These are phyloP conservation scores for Diplodia mutila DNA, from an alignment of 2,329 filamentous ascomycete species.

Conservation along the genomic window DNA sequence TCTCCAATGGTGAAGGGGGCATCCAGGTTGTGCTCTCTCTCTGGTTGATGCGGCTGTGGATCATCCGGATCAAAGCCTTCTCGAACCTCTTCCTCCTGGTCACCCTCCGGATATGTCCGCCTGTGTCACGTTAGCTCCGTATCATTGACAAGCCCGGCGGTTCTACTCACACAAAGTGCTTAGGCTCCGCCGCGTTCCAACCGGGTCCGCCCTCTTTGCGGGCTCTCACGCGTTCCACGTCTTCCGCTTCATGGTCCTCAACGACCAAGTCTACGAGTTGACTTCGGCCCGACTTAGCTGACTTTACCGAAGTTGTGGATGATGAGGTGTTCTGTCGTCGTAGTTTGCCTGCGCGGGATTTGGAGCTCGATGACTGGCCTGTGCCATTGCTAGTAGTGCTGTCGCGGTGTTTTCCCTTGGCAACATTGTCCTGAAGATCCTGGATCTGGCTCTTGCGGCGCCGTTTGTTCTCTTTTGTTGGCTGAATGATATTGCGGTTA, in stretches of 20 bases:
- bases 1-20: constrained; percentile 50
- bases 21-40: constrained; percentile 49
- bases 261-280: constrained; percentile 70
- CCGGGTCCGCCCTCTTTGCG: constrained; percentile 65
- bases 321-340: constrained; percentile 54
- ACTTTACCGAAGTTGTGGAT: constrained; percentile 37
- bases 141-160: neutral
- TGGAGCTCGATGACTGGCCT: constrained; percentile 38
- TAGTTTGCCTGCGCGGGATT: constrained; percentile 42
- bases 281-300: constrained; percentile 59
- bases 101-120: constrained; percentile 51
- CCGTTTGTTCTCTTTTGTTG: constrained; percentile 53
- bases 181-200: constrained; percentile 61
- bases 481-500: constrained; percentile 59
- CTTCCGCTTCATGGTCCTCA: constrained; percentile 65
- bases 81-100: constrained; percentile 55
- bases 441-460: constrained; percentile 54
- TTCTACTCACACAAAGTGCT: constrained; percentile 58
- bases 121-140: constrained; percentile 37
- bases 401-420: constrained; percentile 51
- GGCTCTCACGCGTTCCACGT: constrained; percentile 63
- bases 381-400: constrained; percentile 41
- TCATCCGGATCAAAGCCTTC: constrained; percentile 59
- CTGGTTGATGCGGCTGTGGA: constrained; percentile 47
- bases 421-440: constrained; percentile 45